Evolutionary conservation across 331 rosid genomes (phyloP).

Genomic region (Quercus lobata): DNA sequence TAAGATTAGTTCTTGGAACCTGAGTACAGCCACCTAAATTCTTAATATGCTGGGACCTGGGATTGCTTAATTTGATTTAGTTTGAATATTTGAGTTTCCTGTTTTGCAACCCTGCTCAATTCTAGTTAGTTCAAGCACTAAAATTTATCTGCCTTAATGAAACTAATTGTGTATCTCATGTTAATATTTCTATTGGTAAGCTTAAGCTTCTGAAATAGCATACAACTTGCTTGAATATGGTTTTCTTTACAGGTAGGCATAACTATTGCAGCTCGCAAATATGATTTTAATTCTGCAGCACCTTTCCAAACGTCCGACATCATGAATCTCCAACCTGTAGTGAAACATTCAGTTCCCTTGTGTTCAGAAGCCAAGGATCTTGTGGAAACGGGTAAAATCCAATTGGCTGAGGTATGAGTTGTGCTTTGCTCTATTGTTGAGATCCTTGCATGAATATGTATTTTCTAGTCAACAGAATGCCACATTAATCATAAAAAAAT

Average conservation of each 20-base stretch:
- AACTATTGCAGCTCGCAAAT: constrained; percentile 80
- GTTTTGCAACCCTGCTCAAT: neutral
- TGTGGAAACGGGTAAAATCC: constrained; percentile 92
- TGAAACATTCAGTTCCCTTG: constrained; percentile 92
- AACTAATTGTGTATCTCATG: neutral
- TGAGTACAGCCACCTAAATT: neutral
- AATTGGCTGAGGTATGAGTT: constrained; percentile 83
- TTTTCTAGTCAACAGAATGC: too few relatives aligned
- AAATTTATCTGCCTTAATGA: neutral
- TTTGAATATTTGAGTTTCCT: neutral
- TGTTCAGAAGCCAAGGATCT: constrained; percentile 98
- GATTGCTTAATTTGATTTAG: neutral
- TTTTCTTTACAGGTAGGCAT: constrained; percentile 65
- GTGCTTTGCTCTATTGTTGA: neutral
- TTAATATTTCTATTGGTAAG: neutral
- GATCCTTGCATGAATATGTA: neutral
- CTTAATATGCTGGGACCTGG: neutral
- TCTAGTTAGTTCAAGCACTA: neutral
- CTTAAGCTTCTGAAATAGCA: neutral
- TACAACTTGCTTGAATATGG: neutral
- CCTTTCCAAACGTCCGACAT: constrained; percentile 87
- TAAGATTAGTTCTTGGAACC: neutral
- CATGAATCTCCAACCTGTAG: constrained; percentile 83
- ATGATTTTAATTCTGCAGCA: constrained; percentile 62
- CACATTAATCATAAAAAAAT: too few relatives aligned